These are phyloP conservation scores for Laetiporus sulphureus DNA, from an alignment of 1,284 basidiomycete species.

Conservation along the genomic window DNA sequence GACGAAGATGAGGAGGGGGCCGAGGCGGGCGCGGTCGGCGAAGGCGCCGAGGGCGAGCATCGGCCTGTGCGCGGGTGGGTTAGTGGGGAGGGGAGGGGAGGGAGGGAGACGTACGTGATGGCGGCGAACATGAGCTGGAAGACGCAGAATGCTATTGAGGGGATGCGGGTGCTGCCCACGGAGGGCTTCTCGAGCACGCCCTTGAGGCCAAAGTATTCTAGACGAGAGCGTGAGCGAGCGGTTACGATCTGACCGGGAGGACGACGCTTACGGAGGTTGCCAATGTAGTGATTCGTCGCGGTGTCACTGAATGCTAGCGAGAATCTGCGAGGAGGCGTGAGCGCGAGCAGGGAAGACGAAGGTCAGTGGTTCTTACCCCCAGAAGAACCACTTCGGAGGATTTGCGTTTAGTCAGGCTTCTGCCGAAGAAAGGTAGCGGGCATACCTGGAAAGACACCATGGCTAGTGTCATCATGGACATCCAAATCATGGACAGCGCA, in stretches of 20 bases:
- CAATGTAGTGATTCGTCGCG: constrained; percentile 34
- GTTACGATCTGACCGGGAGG: not conserved
- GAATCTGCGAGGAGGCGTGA: constrained; percentile 20
- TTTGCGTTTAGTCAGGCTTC: no score
- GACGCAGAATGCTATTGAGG: constrained; percentile 81
- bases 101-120: constrained; percentile 47
- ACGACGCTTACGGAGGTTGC: constrained; percentile 27
- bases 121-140: constrained; percentile 90
- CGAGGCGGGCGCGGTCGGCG: constrained; percentile 86
- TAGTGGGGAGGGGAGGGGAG: not conserved
- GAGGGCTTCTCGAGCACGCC: constrained; percentile 76
- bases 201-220: constrained; percentile 81
- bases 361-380: constrained; percentile 27
- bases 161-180: constrained; percentile 65
- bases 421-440: constrained; percentile 10
- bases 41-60: constrained; percentile 89
- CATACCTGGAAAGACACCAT: constrained; percentile 42
- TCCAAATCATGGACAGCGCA: constrained; percentile 88
- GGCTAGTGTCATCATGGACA: constrained; percentile 70
- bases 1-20: constrained; percentile 83
- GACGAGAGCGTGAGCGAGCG: no score
- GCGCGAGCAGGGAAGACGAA: not conserved
- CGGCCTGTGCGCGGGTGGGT: constrained; percentile 33
- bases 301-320: constrained; percentile 43
- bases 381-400: constrained; percentile 51